A percentile compares a stretch with the other conserved stretches of the same genome.
phyloP scores from a whole-genome alignment of 345 rosid species.

The Anastatica hierochuntica region DNA sequence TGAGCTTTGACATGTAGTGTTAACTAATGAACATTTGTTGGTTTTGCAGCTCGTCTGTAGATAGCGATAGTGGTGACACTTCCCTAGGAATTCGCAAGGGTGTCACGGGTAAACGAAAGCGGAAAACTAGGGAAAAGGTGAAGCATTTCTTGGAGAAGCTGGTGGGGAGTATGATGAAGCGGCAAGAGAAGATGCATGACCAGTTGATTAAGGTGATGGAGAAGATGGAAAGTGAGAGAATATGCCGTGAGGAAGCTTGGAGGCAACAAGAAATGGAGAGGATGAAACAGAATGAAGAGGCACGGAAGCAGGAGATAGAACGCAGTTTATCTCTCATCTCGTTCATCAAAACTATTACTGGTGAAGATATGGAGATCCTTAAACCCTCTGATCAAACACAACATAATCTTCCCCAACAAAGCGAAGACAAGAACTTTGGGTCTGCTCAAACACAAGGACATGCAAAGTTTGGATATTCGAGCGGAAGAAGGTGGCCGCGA shows the following conservation, averaged over 20 bases:
- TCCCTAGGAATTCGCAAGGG: slow-evolving; percentile 19
- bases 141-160: slow-evolving; percentile 42
- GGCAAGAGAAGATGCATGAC: slow-evolving; percentile 69
- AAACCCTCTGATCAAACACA: neutral
- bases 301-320: slow-evolving; percentile 41
- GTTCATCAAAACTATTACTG: slow-evolving; percentile 38
- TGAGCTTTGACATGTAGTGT: neutral
- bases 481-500: slow-evolving; percentile 58
- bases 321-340: slow-evolving; percentile 56
- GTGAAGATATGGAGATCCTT: slow-evolving; percentile 34
- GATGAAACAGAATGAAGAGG: slow-evolving; percentile 45
- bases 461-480: slow-evolving; percentile 3
- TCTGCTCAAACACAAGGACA: slow-evolving; percentile 18
- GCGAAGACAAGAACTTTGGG: slow-evolving; percentile 6
- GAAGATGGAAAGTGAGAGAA: slow-evolving; percentile 54
- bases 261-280: slow-evolving; percentile 54
- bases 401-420: slow-evolving; percentile 15
- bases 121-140: slow-evolving; percentile 34
- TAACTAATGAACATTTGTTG: neutral
- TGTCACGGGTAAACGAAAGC: slow-evolving; percentile 40
- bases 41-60: slow-evolving; percentile 41
- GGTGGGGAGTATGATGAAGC: slow-evolving; percentile 50
- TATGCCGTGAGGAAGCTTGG: slow-evolving; percentile 73
- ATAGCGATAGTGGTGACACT: slow-evolving; percentile 31
- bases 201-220: slow-evolving; percentile 61